A percentile compares a stretch with the other conserved stretches of the same genome.
These are phyloP conservation scores for Saccharomyces hybrid DNA, from an alignment of 1,139 yeast genomes.

Conservation along the genomic window DNA sequence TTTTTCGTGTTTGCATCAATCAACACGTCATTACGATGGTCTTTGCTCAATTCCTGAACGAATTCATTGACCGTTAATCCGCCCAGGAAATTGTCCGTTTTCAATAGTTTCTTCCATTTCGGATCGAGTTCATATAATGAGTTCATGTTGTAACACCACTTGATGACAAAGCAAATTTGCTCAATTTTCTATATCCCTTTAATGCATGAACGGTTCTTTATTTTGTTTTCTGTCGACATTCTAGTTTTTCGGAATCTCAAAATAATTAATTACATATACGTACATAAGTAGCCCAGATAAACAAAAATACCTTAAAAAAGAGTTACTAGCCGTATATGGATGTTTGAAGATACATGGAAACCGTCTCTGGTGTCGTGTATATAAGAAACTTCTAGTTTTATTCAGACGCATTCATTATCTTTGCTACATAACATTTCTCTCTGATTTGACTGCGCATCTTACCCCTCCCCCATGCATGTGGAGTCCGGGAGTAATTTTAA, in stretches of 20 bases:
- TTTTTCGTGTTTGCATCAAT: constrained; percentile 1
- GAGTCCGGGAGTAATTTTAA: background rate
- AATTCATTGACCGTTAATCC: constrained; percentile 71
- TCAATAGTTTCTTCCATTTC: constrained; percentile 56
- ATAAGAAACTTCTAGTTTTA: no score
- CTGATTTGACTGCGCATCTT: background rate
- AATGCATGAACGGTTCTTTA: background rate
- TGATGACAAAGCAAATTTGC: background rate
- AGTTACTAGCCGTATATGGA: background rate
- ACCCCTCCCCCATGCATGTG: background rate
- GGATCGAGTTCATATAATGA: constrained; percentile 59
- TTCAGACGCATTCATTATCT: no score
- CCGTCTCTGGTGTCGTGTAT: background rate
- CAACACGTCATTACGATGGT: constrained; percentile 33
- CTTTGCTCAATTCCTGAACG: constrained; percentile 73
- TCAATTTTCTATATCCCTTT: background rate
- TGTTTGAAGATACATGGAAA: background rate
- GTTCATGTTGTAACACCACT: constrained; percentile 24
- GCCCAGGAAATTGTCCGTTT: constrained; percentile 63
- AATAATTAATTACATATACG: background rate
- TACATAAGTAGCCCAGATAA: background rate
- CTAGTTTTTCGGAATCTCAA: background rate
- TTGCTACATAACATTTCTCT: background rate
- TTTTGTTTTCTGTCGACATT: background rate
- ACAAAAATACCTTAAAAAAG: background rate